phyloP scores from a whole-genome alignment of 1,139 yeast genomes.

The Eremothecium gossypii region DNA sequence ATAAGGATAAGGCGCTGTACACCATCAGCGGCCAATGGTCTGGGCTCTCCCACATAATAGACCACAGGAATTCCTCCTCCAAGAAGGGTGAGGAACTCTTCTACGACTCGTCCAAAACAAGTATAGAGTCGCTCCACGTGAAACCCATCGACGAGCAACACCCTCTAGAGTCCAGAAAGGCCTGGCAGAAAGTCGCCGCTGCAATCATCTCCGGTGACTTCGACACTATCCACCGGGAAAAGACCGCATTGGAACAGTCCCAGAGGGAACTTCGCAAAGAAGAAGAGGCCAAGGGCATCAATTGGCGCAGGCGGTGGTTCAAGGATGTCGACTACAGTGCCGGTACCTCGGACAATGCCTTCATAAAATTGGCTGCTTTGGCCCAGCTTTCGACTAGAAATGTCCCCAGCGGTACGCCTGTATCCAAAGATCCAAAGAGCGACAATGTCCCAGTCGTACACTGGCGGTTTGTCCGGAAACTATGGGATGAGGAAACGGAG shows the following conservation, averaged over 20 bases:
- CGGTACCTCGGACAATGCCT: constrained; percentile 36
- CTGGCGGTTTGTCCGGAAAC: constrained; percentile 55
- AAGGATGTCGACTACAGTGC: constrained; percentile 40
- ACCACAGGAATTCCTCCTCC: constrained; percentile 25
- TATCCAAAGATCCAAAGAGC: constrained; percentile 39
- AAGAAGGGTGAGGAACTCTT: constrained; percentile 33
- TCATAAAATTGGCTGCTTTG: constrained; percentile 42
- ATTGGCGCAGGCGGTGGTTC: constrained; percentile 81
- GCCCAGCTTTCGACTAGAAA: constrained; percentile 53
- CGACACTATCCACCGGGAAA: constrained; percentile 63
- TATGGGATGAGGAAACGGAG: constrained; percentile 54
- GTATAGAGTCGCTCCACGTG: constrained; percentile 51
- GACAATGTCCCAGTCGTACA: constrained; percentile 40
- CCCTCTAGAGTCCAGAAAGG: constrained; percentile 68
- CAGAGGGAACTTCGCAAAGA: constrained; percentile 74
- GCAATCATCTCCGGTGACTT: constrained; percentile 70
- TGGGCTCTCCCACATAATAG: constrained; percentile 46
- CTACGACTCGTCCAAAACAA: constrained; percentile 53
- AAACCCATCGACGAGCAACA: constrained; percentile 74
- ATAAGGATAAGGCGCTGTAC: constrained; percentile 55
- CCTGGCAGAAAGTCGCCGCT: constrained; percentile 83
- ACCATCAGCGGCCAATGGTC: constrained; percentile 93
- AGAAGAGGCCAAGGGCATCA: constrained; percentile 51
- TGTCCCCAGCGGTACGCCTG: constrained; percentile 57
- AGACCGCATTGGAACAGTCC: constrained; percentile 65